Evolutionary conservation across 768 basidiomycete genomes (phyloP).

Genomic region (Harrya chromipes): DNA sequence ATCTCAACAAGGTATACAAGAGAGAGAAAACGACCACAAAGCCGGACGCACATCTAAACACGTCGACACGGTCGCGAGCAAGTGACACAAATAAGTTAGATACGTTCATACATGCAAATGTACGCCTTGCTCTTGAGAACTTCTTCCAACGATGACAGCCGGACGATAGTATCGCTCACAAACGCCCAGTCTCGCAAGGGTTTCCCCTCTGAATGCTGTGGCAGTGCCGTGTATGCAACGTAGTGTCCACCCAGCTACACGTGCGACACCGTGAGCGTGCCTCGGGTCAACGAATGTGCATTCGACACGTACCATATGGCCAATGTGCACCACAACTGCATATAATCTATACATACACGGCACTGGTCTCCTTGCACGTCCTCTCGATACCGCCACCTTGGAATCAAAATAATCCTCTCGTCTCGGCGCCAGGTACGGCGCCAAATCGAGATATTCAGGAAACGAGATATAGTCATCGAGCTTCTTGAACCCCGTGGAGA

Average conservation of each 20-base stretch:
- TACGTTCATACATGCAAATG: slow-evolving; percentile 87
- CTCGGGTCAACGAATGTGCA: not conserved
- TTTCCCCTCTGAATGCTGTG: slow-evolving; percentile 21
- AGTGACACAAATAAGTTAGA: slow-evolving; percentile 34
- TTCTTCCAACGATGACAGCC: slow-evolving; percentile 77
- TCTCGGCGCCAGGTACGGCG: slow-evolving; percentile 82
- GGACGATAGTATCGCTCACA: slow-evolving; percentile 87
- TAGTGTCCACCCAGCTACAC: slow-evolving; percentile 84
- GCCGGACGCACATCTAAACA: not conserved
- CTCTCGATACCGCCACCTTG: slow-evolving; percentile 21
- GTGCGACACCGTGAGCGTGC: slow-evolving; percentile 1
- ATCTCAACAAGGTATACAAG: not conserved
- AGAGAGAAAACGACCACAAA: not conserved
- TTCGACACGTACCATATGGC: slow-evolving; percentile 66
- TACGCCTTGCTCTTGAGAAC: slow-evolving; percentile 91
- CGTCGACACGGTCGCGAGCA: not conserved
- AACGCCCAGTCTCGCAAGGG: slow-evolving; percentile 75
- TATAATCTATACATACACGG: slow-evolving; percentile 68
- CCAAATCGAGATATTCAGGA: slow-evolving; percentile 81
- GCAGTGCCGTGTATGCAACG: slow-evolving; percentile 78
- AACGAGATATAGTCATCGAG: slow-evolving; percentile 90
- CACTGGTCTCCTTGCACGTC: slow-evolving; percentile 25
- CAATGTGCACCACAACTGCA: slow-evolving; percentile 83
- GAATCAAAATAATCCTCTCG: slow-evolving; percentile 66
- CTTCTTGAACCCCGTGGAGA: slow-evolving; percentile 78